phyloP scores from a whole-genome alignment of 306 rosid genomes.

The Trichosanthes cucumerina region DNA sequence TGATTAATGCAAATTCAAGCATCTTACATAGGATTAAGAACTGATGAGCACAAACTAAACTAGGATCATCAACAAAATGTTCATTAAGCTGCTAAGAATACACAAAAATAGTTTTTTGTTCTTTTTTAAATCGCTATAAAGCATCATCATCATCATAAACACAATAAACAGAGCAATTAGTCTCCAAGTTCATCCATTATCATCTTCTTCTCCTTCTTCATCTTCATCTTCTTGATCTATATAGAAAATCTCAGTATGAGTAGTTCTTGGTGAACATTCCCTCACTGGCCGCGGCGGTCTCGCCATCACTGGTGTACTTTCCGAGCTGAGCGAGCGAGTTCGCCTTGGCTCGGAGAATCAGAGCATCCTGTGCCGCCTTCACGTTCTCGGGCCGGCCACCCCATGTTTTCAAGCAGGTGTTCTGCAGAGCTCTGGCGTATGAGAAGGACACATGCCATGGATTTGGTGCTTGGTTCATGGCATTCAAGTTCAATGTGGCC shows the following conservation, averaged over 20 bases:
- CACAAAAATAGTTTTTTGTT: slow-evolving; percentile 62
- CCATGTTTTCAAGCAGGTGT: slow-evolving; percentile 88
- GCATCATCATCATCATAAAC: slow-evolving; percentile 30
- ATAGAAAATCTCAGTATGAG: slow-evolving; percentile 33
- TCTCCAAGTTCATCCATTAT: neutral
- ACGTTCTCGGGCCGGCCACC: slow-evolving; percentile 82
- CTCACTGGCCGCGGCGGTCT: slow-evolving; percentile 76
- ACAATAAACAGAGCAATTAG: neutral
- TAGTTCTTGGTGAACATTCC: slow-evolving; percentile 83
- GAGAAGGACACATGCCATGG: slow-evolving; percentile 99
- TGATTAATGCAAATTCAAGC: slow-evolving; percentile 10
- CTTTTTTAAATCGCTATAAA: slow-evolving; percentile 26
- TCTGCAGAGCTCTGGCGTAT: slow-evolving; percentile 93
- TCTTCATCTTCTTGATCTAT: too few relatives aligned
- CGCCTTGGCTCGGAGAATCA: slow-evolving; percentile 71
- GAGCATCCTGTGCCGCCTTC: slow-evolving; percentile 70
- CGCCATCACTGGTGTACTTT: slow-evolving; percentile 88
- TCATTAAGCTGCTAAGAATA: slow-evolving; percentile 34
- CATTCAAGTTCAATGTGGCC: slow-evolving; percentile 88
- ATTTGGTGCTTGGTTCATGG: slow-evolving; percentile 60
- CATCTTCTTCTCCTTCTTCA: neutral
- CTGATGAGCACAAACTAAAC: slow-evolving; percentile 19
- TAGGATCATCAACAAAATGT: slow-evolving; percentile 36
- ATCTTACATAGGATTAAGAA: slow-evolving; percentile 15
- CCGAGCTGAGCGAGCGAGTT: slow-evolving; percentile 95